These are phyloP conservation scores for Urtica urens DNA, from an alignment of 306 rosid genomes.

Conservation along the genomic window DNA sequence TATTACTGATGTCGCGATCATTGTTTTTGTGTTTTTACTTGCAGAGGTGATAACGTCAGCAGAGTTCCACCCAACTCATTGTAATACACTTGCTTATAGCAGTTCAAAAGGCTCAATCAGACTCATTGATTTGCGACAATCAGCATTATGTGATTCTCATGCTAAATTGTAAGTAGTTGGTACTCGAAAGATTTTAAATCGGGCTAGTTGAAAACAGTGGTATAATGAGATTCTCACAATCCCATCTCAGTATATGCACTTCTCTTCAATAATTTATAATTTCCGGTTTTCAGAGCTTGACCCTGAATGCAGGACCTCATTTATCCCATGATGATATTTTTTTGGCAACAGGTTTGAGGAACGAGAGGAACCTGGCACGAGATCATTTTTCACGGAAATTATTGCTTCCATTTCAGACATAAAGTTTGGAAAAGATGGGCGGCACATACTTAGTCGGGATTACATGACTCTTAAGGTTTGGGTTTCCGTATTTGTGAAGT, in stretches of 20 bases:
- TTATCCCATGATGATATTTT: no score
- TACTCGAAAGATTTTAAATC: neutral
- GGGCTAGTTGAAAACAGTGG: no score
- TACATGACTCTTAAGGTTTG: slow-evolving; percentile 98
- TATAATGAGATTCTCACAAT: no score
- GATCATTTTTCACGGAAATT: slow-evolving; percentile 94
- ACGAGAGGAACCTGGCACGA: slow-evolving; percentile 87
- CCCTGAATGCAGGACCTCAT: neutral
- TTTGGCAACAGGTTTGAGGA: slow-evolving; percentile 99
- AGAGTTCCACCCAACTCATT: slow-evolving; percentile 96
- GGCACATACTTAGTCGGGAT: slow-evolving; percentile 94
- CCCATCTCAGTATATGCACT: no score
- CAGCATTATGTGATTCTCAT: slow-evolving; percentile 96
- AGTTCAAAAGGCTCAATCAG: slow-evolving; percentile 98
- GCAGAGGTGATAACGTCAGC: slow-evolving; percentile 99
- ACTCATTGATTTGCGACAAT: slow-evolving; percentile 93
- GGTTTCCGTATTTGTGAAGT: neutral
- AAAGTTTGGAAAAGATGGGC: slow-evolving; percentile 85
- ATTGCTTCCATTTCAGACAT: slow-evolving; percentile 97
- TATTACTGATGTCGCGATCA: slow-evolving; percentile 14
- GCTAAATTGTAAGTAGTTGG: slow-evolving; percentile 62
- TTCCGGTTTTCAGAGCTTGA: neutral
- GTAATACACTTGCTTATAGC: slow-evolving; percentile 89
- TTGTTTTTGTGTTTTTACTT: slow-evolving; percentile 22
- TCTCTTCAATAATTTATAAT: no score